phyloP scores from a whole-genome alignment of 1,284 basidiomycete genomes.

The Irpex rosettiformis region DNA sequence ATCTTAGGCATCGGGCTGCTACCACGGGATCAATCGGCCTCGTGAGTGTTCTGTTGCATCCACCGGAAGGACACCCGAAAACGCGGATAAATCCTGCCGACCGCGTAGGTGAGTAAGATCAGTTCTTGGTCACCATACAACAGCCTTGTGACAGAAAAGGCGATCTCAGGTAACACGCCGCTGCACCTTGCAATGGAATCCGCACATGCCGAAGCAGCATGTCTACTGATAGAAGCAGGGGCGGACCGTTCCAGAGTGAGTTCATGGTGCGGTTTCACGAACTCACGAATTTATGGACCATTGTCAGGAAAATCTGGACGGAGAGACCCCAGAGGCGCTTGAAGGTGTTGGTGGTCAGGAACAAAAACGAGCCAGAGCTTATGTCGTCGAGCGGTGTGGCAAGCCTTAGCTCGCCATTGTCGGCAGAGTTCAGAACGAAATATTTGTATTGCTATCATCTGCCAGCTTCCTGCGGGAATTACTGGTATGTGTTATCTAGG shows the following conservation, averaged over 20 bases:
- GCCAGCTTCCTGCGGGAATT: background rate
- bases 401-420: slow-evolving; percentile 18
- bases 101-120: slow-evolving; percentile 61
- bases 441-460: background rate
- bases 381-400: slow-evolving; percentile 73
- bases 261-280: slow-evolving; percentile 6
- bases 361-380: slow-evolving; percentile 72
- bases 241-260: slow-evolving; percentile 86
- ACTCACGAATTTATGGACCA: slow-evolving; percentile 14
- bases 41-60: slow-evolving; percentile 74
- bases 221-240: slow-evolving; percentile 87
- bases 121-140: slow-evolving; percentile 6
- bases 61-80: slow-evolving; percentile 71
- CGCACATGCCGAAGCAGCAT: slow-evolving; percentile 86
- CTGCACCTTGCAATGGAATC: slow-evolving; percentile 96
- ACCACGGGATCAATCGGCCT: slow-evolving; percentile 90
- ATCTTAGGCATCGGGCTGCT: slow-evolving; percentile 82
- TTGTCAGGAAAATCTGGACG: slow-evolving; percentile 72
- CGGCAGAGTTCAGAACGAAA: background rate
- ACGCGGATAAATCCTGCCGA: slow-evolving; percentile 85
- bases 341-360: slow-evolving; percentile 86
- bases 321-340: slow-evolving; percentile 80
- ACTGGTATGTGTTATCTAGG: background rate
- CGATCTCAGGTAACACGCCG: slow-evolving; percentile 78
- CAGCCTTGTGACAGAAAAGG: slow-evolving; percentile 8